Base-by-base conservation (phyloP, 257 asterid genomes). In the Petunia secreta region DNA sequence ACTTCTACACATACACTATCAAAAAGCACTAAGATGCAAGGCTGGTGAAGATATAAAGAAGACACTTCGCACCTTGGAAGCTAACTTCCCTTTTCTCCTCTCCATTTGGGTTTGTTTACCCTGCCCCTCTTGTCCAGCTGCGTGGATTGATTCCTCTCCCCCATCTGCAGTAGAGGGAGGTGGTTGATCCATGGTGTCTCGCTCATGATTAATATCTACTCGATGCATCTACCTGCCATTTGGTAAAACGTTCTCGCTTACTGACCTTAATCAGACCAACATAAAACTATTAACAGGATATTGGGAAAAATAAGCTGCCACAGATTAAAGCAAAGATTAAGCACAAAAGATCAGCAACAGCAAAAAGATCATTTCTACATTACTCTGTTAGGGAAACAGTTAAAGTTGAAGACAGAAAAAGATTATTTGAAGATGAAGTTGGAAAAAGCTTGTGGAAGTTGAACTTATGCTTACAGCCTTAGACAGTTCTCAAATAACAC, bases 211-310 rank as follows among this genome's bases (percentile, higher is more conserved):
- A 59, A 89, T 84, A 36, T 86, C 91, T 53, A 87, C 83, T 63
- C 81, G 85, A 84, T 80, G 81, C 96, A 92, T 92, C 78, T 89
- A 83, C 87, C 96, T 89, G 86, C 54, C 81, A 82, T 43, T 82
- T 69, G 46, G 25, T 46, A 69, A 69, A 69, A 34, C 25, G 7
- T 71, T 71, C 16, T 48, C 3, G 10, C 48, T 71, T 71, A 50
- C 44, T 14, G n/a, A 53, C 5, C 34, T 71, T 5, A 48, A 71
- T 48, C 52, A 40, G 41, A 71, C 77, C 3, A 8, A 48, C 44
- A 34, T 25, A 71, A 25, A 37, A 34, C 0, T 9, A 34, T 25
- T 34, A 71, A 71, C 34, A 71, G 11, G 34, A 34, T 25, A 71
- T 48, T 10, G 34, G 44, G 77, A 10, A 71, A 25, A 50, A 34